Base-by-base conservation (phyloP, 2,329 filamentous ascomycete species). In the Cytospora piceae region DNA sequence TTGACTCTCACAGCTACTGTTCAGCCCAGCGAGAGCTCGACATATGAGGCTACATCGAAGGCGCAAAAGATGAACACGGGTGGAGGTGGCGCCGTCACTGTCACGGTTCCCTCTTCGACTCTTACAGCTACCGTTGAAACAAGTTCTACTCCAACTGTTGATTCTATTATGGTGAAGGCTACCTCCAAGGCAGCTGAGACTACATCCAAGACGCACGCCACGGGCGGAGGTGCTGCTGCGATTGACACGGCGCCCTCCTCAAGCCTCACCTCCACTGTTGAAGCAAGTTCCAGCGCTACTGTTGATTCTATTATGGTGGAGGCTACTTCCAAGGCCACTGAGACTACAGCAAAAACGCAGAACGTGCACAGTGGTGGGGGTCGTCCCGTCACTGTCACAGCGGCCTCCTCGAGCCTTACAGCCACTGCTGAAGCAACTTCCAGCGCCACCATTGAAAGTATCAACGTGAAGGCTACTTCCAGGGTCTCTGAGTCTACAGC, bases 61-160 rank as follows among this genome's bases (percentile, higher is more conserved):
- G 17, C 29, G 31, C 22, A 24, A 6, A 52, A 29, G 20, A 17
- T 17, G 46, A 15, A 24, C 46, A 32, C 32, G 17, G 46, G 29
- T 22, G 51, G 51, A 12, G n/a, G 22, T 15, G 55, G 54, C 20
- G 61, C 24, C 22, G 20, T 49, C 11, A 64, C 62, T 6, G 42
- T 49, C 4, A 59, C 55, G 3, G 32, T 59, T 4, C 56, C 62
- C 14, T 64, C 62, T 39, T 59, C 62, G 7, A 54, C 56, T 22
- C 31, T 22, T 11, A 49, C 63, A 14, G 65, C 58, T 9, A 67
- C 65, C 11, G 34, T 53, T 9, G 52, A 57, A 22, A 37, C 53
- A 15, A 51, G 53, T 17, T 24, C 20, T 4, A 54, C 31, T 29
- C 27, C 52, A 7, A 6, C 4, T 37, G 14, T 29, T 7, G 14